Evolutionary conservation across 2,329 filamentous ascomycete genomes (phyloP), one percentile per base, ranked within the genome.

Genomic region (Harringtonia aguacate): DNA sequence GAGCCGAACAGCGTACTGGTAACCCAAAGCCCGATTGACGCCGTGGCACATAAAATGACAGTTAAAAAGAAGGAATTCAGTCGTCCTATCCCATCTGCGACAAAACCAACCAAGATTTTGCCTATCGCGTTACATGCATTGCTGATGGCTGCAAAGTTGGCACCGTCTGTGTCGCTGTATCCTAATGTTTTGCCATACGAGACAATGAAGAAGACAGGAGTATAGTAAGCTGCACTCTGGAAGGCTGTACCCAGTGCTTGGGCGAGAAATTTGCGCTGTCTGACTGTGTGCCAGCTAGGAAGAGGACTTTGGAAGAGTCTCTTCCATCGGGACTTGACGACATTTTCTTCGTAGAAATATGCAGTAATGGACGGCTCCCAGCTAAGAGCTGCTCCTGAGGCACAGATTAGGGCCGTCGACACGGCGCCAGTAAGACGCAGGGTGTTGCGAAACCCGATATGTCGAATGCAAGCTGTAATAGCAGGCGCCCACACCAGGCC

Each of bases 121-220:
- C 61, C 61, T 5, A 61, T 46, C 2, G 61, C 61, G 46, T 64
- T 65, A 8, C 60, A 58, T 0, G 61, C 61, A 40, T 66, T 67
- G 22, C 31, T 37, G n/a, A 44, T 18, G 13, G 41, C 41, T 13
- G 36, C 39, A 28, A 44, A 44, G 41, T 44, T 44, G 22, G 41
- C 41, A 7, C 41, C 41, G 17, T 35, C 27, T 2, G 27, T n/a
- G 36, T 14, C 20, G 24, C 18, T 24, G 41, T 39, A 44, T 7
- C 41, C 41, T n/a, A 44, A 28, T 8, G 41, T 35, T n/a, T 36
- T 24, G 27, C 35, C 41, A 27, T 44, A 44, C 28, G 41, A 44
- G 20, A 36, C 41, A 28, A 44, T 38, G 41, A 44, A 44, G 24
- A 44, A 44, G 6, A 44, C 41, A 6, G 41, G 41, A 17, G 41